Conservation (phyloP, 345 rosid species). For the Bruguiera parviflora region DNA sequence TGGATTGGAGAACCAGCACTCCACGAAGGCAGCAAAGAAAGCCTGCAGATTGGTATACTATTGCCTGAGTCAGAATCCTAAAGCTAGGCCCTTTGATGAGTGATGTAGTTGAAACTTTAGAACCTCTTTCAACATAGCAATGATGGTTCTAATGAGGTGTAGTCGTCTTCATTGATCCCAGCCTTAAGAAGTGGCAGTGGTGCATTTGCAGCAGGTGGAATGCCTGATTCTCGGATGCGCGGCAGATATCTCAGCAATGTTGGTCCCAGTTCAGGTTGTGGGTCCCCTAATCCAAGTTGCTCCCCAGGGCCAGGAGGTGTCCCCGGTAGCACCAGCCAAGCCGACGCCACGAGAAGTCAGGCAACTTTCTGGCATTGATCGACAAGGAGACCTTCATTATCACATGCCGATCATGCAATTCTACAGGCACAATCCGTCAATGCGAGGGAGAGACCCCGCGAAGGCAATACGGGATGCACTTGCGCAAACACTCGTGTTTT, state of each 20-base stretch:
- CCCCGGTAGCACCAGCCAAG: conserved; percentile 31
- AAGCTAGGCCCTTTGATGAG: conserved; percentile 96
- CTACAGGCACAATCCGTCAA: conserved; percentile 1
- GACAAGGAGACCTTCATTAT: conserved; percentile 1
- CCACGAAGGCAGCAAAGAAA: conserved; percentile 86
- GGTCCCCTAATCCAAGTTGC: conserved; percentile 72
- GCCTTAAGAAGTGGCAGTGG: conserved; percentile 29
- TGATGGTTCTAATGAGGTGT: conserved; percentile 42
- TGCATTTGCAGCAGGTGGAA: conserved; percentile 69
- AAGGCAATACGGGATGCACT: conserved; percentile 2
- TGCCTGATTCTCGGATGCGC: conserved; percentile 58
- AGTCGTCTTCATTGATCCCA: conserved; percentile 35
- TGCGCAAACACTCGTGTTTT: not conserved
- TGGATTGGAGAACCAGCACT: conserved; percentile 80
- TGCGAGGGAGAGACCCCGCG: conserved; percentile 10
- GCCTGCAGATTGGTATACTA: conserved; percentile 96
- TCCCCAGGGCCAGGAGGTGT: conserved; percentile 49
- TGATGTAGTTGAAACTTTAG: conserved; percentile 91
- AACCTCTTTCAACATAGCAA: conserved; percentile 71
- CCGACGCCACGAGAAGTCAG: conserved; percentile 8
- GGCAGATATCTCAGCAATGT: conserved; percentile 58
- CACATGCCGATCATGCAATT: not conserved
- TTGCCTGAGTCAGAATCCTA: conserved; percentile 92
- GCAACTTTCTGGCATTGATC: conserved; percentile 14
- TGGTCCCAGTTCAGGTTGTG: conserved; percentile 75